These are phyloP conservation scores for Cordyceps cateniannulata DNA, from an alignment of 2,329 filamentous ascomycete species.

Conservation along the genomic window DNA sequence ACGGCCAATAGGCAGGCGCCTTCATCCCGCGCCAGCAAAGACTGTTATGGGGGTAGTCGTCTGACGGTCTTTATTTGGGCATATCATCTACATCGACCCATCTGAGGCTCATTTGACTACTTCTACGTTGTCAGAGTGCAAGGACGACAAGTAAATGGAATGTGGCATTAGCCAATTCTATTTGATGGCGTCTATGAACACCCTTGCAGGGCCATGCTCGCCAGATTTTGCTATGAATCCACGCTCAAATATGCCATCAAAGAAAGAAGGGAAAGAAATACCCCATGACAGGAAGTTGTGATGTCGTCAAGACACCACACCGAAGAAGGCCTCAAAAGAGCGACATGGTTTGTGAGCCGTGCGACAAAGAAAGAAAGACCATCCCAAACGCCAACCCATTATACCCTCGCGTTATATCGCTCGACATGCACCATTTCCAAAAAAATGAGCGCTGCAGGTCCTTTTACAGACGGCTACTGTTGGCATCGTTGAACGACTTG, in stretches of 20 bases:
- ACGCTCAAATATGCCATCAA: conserved; percentile 10
- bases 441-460: neutral
- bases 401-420: conserved; percentile 5
- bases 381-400: conserved; percentile 5
- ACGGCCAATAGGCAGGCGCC: neutral
- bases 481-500: conserved; percentile 32
- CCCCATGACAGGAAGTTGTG: neutral
- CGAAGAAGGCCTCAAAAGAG: neutral
- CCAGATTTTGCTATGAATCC: conserved; percentile 3
- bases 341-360: neutral
- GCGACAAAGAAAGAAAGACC: neutral
- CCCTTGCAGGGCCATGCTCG: neutral
- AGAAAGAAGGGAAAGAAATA: neutral
- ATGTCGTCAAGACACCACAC: neutral
- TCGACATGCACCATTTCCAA: neutral
- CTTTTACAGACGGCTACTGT: conserved; percentile 25
- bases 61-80: neutral
- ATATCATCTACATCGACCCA: neutral
- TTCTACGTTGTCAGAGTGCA: neutral
- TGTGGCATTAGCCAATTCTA: conserved; percentile 6
- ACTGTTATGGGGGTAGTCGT: neutral
- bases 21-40: neutral
- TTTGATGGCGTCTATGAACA: neutral
- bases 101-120: too few species aligned
- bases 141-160: neutral